phyloP scores from a whole-genome alignment of 1,139 yeast genomes.

The Suhomyces yuchorum region DNA sequence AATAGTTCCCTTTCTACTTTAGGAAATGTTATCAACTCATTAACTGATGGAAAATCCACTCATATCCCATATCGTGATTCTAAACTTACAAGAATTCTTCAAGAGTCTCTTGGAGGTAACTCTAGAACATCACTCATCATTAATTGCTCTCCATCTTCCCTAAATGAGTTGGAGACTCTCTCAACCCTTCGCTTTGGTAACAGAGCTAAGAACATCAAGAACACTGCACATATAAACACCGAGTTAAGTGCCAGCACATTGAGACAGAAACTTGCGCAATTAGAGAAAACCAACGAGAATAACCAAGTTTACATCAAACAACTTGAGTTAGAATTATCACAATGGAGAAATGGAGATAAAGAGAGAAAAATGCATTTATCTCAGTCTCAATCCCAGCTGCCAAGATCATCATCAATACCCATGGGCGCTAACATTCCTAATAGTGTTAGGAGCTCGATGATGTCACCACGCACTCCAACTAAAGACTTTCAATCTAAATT shows the following conservation, averaged over 20 bases:
- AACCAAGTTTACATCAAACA: slow-evolving; percentile 45
- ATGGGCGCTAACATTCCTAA: slow-evolving; percentile 12
- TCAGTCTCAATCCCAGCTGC: slow-evolving; percentile 14
- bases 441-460: slow-evolving; percentile 7
- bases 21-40: slow-evolving; percentile 79
- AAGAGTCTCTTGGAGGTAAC: slow-evolving; percentile 87
- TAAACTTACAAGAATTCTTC: slow-evolving; percentile 77
- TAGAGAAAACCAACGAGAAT: slow-evolving; percentile 51
- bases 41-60: slow-evolving; percentile 67
- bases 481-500: slow-evolving; percentile 8
- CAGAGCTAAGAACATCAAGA: slow-evolving; percentile 72
- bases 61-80: slow-evolving; percentile 85
- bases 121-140: slow-evolving; percentile 78
- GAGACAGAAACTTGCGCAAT: slow-evolving; percentile 48
- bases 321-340: slow-evolving; percentile 52
- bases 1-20: slow-evolving; percentile 76
- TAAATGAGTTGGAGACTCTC: slow-evolving; percentile 68
- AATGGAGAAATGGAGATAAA: slow-evolving; percentile 21
- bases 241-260: slow-evolving; percentile 64
- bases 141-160: slow-evolving; percentile 71
- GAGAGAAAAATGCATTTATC: slow-evolving; percentile 15
- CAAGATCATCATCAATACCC: slow-evolving; percentile 11
- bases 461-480: slow-evolving; percentile 17
- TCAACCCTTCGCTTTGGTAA: slow-evolving; percentile 81
- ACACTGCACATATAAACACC: slow-evolving; percentile 67